Conservation (phyloP, 140 eudicot species). For the Bidens hawaiensis region DNA sequence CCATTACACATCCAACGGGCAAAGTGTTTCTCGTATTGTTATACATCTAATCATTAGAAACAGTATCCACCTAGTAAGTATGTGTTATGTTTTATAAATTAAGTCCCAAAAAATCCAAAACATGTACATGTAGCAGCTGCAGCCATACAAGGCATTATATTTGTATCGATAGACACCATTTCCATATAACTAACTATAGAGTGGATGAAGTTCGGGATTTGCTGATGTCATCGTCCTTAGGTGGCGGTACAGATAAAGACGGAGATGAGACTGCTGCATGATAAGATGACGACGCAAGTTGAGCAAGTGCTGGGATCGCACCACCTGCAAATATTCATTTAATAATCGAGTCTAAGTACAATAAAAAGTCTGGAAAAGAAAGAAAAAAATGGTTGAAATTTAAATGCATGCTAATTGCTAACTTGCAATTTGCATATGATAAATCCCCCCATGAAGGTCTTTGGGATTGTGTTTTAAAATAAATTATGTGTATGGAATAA, state of each 20-base stretch:
- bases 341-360: background rate
- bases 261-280: constrained; percentile 61
- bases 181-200: constrained; percentile 14
- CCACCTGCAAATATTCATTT: constrained; percentile 56
- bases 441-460: background rate
- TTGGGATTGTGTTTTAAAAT: background rate
- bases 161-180: background rate
- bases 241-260: constrained; percentile 48
- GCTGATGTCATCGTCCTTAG: constrained; percentile 39
- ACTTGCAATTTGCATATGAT: background rate
- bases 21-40: background rate
- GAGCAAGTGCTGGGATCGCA: constrained; percentile 77
- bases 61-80: background rate
- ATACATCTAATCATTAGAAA: background rate
- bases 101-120: background rate
- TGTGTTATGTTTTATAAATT: background rate
- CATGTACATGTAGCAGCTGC: constrained; percentile 23
- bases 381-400: too few relatives aligned
- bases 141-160: constrained; percentile 6
- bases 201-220: constrained; percentile 49
- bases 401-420: too few relatives aligned
- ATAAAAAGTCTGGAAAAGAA: background rate
- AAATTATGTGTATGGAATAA: background rate
- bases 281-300: constrained; percentile 88
- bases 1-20: background rate